Evolutionary conservation across 306 rosid genomes (phyloP).

Genomic region (Cucumis cinereus): DNA sequence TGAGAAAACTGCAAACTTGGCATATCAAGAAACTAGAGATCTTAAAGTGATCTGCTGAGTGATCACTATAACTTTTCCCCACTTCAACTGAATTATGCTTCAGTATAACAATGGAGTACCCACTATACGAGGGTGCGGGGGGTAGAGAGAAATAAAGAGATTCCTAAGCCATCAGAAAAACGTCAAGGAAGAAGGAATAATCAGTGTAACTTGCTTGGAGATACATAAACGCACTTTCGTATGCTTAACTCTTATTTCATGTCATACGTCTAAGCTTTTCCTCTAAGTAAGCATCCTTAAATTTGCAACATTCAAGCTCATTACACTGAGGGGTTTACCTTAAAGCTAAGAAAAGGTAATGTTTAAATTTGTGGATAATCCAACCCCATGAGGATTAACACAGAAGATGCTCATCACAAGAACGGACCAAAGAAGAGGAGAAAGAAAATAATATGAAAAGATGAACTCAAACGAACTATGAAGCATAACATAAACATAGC

Average conservation of each 20-base stretch:
- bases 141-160: constrained; percentile 20
- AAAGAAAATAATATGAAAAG: background rate
- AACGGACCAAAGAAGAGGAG: background rate
- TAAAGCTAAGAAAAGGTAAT: background rate
- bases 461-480: background rate
- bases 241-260: background rate
- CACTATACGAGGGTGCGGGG: background rate
- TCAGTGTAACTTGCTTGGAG: background rate
- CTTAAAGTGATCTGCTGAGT: background rate
- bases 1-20: background rate
- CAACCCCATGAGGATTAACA: background rate
- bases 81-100: background rate
- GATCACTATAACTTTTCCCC: background rate
- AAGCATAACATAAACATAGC: background rate
- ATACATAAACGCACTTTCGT: constrained; percentile 1
- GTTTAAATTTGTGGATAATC: background rate
- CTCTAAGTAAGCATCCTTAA: background rate
- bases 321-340: background rate
- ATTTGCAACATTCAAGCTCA: background rate
- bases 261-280: background rate
- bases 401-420: background rate
- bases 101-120: background rate
- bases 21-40: background rate
- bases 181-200: constrained; percentile 1
- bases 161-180: constrained; percentile 21